Evolutionary conservation across 2,329 filamentous ascomycete genomes (phyloP).

Genomic region (Colletotrichum eremochloae): DNA sequence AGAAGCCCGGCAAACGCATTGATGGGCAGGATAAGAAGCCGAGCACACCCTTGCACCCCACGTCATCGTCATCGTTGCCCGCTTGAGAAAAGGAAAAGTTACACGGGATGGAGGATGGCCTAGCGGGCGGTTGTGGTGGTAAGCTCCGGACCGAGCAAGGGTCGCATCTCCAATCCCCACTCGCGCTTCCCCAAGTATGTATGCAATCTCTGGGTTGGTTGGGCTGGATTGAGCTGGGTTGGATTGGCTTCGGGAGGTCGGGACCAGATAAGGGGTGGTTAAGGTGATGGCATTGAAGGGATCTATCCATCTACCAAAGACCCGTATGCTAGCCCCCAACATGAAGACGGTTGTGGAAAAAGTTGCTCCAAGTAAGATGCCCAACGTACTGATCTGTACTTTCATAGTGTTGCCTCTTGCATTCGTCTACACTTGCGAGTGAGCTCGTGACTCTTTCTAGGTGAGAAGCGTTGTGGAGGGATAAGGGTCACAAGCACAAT

Average conservation of each 20-base stretch:
- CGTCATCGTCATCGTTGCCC: conserved; percentile 38
- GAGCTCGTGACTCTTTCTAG: not conserved
- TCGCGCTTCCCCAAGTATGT: conserved; percentile 13
- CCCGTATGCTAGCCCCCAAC: not conserved
- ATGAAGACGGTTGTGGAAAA: not conserved
- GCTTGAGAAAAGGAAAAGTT: conserved; percentile 12
- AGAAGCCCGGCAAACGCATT: conserved; percentile 12
- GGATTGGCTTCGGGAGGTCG: not conserved
- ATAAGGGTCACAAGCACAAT: not conserved
- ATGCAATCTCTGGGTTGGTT: not conserved
- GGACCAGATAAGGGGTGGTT: not conserved
- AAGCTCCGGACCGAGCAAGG: conserved; percentile 11
- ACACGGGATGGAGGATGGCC: not conserved
- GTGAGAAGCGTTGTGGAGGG: not conserved
- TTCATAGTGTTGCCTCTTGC: not conserved
- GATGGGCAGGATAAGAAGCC: conserved; percentile 9
- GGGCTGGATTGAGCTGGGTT: not conserved
- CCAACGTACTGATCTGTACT: too few species aligned
- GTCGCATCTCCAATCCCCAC: not conserved
- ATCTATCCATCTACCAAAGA: not conserved
- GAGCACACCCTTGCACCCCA: conserved; percentile 21
- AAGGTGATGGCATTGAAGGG: not conserved
- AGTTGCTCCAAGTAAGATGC: not conserved
- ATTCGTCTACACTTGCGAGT: not conserved
- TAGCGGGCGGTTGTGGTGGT: not conserved